Evolutionary conservation across 768 basidiomycete genomes (phyloP).

Genomic region (Sporobolomyces phaffii): DNA sequence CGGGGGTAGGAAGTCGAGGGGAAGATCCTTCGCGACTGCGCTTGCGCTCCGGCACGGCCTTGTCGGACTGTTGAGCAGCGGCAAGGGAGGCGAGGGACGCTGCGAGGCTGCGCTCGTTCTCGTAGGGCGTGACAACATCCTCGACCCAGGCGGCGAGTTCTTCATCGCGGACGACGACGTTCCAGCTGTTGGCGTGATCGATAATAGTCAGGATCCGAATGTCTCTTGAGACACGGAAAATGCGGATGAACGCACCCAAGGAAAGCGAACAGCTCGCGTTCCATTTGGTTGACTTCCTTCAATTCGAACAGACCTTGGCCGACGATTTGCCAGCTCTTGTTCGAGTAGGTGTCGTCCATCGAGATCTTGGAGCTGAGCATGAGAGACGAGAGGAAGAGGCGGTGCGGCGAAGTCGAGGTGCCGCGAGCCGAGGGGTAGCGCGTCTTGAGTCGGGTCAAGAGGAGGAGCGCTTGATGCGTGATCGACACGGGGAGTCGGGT

Average conservation of each 20-base stretch:
- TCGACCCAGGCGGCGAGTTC: conserved; percentile 39
- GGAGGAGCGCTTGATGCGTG: conserved; percentile 61
- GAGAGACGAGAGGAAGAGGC: conserved; percentile 82
- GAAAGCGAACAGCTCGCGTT: conserved; percentile 86
- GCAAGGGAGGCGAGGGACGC: conserved; percentile 17
- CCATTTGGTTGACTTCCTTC: conserved; percentile 85
- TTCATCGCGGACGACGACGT: conserved; percentile 41
- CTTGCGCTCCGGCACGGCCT: conserved; percentile 34
- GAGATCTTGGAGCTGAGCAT: conserved; percentile 63
- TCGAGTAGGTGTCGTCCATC: conserved; percentile 88
- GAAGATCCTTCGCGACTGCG: conserved; percentile 29
- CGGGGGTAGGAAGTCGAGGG: conserved; percentile 9
- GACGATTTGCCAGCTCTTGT: conserved; percentile 86
- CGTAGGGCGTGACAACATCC: conserved; percentile 32
- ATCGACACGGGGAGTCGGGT: conserved; percentile 67
- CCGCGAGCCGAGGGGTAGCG: conserved; percentile 88
- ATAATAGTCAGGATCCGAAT: too few relatives aligned
- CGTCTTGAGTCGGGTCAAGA: conserved; percentile 77
- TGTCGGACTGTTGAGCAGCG: conserved; percentile 15
- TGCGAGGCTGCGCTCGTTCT: conserved; percentile 26
- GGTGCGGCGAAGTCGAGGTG: conserved; percentile 80
- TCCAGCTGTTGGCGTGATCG: conserved; percentile 23
- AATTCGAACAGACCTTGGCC: conserved; percentile 79
- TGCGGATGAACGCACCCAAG: conserved; percentile 49
- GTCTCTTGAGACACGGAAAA: neutral